phyloP scores from a whole-genome alignment of 345 rosid species.

The Euclidium syriacum region DNA sequence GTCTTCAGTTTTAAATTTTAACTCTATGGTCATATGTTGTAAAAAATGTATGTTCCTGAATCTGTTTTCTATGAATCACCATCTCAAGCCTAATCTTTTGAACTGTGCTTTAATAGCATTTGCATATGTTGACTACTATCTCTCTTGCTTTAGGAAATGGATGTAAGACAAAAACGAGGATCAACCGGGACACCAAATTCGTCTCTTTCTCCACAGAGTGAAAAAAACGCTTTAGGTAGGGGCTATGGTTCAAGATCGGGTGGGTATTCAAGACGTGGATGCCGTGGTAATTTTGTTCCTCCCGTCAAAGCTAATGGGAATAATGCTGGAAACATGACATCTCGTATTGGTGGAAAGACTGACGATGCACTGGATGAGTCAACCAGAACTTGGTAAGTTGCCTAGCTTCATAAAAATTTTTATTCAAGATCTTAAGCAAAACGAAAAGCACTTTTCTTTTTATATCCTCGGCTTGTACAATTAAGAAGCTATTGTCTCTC shows the following conservation, averaged over 20 bases:
- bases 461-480: background rate
- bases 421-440: background rate
- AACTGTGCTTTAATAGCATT: constrained; percentile 10
- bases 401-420: background rate
- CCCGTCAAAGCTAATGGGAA: constrained; percentile 75
- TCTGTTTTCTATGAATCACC: background rate
- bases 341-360: constrained; percentile 63
- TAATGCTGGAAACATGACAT: constrained; percentile 53
- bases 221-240: constrained; percentile 38
- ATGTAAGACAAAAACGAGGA: constrained; percentile 62
- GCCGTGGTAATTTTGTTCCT: constrained; percentile 83
- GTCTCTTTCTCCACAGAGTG: constrained; percentile 58
- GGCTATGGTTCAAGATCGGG: constrained; percentile 57
- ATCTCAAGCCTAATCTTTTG: background rate
- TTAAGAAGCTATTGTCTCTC: background rate
- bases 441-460: background rate
- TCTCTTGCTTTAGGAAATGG: constrained; percentile 66
- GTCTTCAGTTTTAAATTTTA: background rate
- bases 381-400: constrained; percentile 71
- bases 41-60: background rate
- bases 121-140: constrained; percentile 14
- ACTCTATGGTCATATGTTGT: background rate
- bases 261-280: constrained; percentile 62
- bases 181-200: constrained; percentile 56
- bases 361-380: constrained; percentile 83